Evolutionary conservation across 2,329 filamentous ascomycete species (phyloP).

Genomic region (Mycosphaerella sp.): DNA sequence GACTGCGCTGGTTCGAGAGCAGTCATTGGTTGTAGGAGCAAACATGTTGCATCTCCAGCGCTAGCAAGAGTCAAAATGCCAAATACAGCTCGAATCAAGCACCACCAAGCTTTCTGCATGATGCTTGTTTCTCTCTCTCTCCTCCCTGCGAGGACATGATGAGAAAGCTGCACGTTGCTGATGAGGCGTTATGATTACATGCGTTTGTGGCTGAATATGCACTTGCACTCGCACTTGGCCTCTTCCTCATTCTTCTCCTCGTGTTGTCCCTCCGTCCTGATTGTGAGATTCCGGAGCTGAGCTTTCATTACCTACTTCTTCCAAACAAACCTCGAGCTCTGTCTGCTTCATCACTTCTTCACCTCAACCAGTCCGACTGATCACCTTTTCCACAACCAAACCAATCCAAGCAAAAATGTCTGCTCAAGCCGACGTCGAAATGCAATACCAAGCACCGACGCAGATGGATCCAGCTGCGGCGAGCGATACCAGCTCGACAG

Average conservation of each 20-base stretch:
- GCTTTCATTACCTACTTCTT: too few relatives aligned
- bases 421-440: conserved; percentile 20
- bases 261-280: too few relatives aligned
- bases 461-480: conserved; percentile 13
- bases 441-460: conserved; percentile 23
- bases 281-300: too few relatives aligned
- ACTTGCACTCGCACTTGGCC: too few relatives aligned
- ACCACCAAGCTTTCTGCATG: conserved; percentile 3
- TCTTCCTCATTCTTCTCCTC: too few relatives aligned
- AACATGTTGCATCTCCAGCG: too few relatives aligned
- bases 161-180: not conserved
- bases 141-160: not conserved
- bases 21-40: not conserved
- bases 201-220: too few relatives aligned
- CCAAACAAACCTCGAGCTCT: too few relatives aligned
- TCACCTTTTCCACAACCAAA: not conserved
- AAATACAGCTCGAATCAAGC: not conserved
- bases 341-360: not conserved
- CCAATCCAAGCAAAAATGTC: conserved; percentile 11
- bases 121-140: not conserved
- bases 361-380: not conserved
- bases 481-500: conserved; percentile 4
- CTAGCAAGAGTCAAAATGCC: not conserved
- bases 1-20: not conserved
- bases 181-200: not conserved